Percentiles rank a stretch among this genome's conserved stretches.
These are phyloP conservation scores for grape (Vitis vinifera) DNA, from an alignment of 164 flowering plant species.

Conservation along the genomic window DNA sequence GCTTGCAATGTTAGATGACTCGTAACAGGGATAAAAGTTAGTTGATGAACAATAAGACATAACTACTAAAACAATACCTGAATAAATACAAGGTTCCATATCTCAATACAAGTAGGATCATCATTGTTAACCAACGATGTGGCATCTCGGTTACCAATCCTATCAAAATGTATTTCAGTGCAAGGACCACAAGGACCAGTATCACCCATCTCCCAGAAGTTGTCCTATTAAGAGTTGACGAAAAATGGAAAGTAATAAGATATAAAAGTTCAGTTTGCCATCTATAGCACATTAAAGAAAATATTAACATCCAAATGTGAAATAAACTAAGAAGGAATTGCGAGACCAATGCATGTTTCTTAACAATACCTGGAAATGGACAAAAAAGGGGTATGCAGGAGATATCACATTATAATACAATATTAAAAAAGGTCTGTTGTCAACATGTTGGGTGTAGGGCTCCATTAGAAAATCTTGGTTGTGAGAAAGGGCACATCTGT, in stretches of 20 bases:
- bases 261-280: not conserved
- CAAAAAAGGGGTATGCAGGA: too few species aligned
- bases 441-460: too few species aligned
- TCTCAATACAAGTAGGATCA: conserved; percentile 97
- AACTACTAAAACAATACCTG: conserved; percentile 49
- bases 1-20: too few species aligned
- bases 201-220: conserved; percentile 99
- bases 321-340: not conserved
- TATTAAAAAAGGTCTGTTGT: too few species aligned
- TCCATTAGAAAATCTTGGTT: too few species aligned
- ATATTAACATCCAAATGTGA: not conserved
- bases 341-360: too few species aligned
- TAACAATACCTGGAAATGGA: too few species aligned
- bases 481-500: too few species aligned
- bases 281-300: too few species aligned
- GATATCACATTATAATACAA: too few species aligned
- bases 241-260: not conserved
- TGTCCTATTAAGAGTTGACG: conserved; percentile 51
- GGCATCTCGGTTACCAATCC: conserved; percentile 87
- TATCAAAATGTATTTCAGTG: conserved; percentile 94
- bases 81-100: conserved; percentile 97
- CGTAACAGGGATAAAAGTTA: too few species aligned
- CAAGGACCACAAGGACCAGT: conserved; percentile 99
- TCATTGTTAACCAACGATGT: conserved; percentile 86
- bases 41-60: too few species aligned